Base-by-base conservation (phyloP, 495 filamentous ascomycete species). In the Lasiosphaeria miniovina region DNA sequence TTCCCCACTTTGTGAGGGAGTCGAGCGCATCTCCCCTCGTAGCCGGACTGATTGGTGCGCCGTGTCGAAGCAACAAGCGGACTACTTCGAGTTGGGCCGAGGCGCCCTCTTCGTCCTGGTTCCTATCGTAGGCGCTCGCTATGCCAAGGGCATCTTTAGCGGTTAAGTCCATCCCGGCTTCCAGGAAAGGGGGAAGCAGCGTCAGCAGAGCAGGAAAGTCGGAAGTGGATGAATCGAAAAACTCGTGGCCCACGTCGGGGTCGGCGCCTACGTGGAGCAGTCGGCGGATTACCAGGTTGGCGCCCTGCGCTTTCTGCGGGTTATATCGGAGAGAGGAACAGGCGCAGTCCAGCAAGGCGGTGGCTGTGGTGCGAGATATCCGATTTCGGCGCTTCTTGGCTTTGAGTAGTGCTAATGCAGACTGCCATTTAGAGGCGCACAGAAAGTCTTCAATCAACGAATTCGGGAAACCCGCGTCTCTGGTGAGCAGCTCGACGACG, bases 21-120 rank as follows among this genome's bases (percentile, higher is more conserved):
- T 52, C 31, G 49, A 52, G 49, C 8, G 49, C 49, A 52, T 52
- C 49, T 52, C 24, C 49, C 24, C 49, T 52, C 9, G 49, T 52
- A 32, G 49, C 49, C n/a, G 17, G 17, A 34, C 49, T 0, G 31
- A 52, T 52, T 2, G 49, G 49, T 52, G 49, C 49, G 49, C 49
- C 49, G 49, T 35, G 31, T n/a, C 8, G 15, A 7, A 52, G 49
- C 49, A 35, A 34, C 24, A 52, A n/a, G 24, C 49, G 49, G 49
- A 52, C 49, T 11, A 52, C 49, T 3, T 33, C 49, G 24, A 52
- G 49, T 35, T 52, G 49, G 15, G 17, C 49, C 24, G 49, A 32
- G 17, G 31, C 15, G 49, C 49, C 49, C 15, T 52, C 17, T 11
- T 52, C 8, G 49, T 52, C 49, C 49, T 52, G 49, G 17, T 35